Percentiles rank a stretch among this genome's conserved stretches.
phyloP scores from a whole-genome alignment of 805 yeast genomes.

The Starmerella etchellsii region DNA sequence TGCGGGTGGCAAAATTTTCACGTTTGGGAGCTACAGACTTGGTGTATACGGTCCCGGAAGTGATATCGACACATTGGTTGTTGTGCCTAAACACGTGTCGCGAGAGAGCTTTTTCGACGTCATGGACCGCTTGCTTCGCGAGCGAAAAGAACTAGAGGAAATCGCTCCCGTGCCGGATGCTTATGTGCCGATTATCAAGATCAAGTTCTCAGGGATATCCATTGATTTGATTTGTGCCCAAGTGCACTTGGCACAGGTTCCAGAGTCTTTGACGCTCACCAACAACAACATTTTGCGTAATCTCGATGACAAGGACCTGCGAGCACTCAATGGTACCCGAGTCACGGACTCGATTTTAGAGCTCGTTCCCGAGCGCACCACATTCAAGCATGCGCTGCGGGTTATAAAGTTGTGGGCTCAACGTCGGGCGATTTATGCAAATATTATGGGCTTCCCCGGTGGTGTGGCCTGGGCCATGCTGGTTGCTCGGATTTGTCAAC shows the following conservation, averaged over 20 bases:
- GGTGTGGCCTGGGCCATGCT: constrained; percentile 99
- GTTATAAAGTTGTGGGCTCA: constrained; percentile 96
- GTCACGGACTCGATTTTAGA: constrained; percentile 89
- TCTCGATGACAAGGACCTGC: constrained; percentile 78
- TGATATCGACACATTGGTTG: constrained; percentile 93
- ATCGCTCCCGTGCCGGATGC: constrained; percentile 93
- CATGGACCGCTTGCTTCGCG: constrained; percentile 55
- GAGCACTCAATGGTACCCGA: constrained; percentile 89
- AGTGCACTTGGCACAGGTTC: constrained; percentile 73
- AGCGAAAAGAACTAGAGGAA: constrained; percentile 75
- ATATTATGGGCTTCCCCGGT: constrained; percentile 95
- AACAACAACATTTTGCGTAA: constrained; percentile 79
- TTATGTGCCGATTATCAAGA: constrained; percentile 89
- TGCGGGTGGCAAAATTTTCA: constrained; percentile 96
- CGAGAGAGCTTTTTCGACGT: constrained; percentile 81
- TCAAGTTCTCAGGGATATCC: constrained; percentile 80
- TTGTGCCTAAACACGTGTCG: constrained; percentile 89
- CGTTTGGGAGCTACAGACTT: constrained; percentile 84
- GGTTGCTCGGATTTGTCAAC: constrained; percentile 93
- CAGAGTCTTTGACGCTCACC: constrained; percentile 55
- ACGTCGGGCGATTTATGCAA: constrained; percentile 84
- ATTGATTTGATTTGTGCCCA: constrained; percentile 83
- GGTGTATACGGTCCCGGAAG: constrained; percentile 98
- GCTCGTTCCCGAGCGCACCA: constrained; percentile 83
- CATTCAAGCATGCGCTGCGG: constrained; percentile 81